Conservation (phyloP, 2,329 filamentous ascomycete genomes). For the Aspergillus quadrilineatus region DNA sequence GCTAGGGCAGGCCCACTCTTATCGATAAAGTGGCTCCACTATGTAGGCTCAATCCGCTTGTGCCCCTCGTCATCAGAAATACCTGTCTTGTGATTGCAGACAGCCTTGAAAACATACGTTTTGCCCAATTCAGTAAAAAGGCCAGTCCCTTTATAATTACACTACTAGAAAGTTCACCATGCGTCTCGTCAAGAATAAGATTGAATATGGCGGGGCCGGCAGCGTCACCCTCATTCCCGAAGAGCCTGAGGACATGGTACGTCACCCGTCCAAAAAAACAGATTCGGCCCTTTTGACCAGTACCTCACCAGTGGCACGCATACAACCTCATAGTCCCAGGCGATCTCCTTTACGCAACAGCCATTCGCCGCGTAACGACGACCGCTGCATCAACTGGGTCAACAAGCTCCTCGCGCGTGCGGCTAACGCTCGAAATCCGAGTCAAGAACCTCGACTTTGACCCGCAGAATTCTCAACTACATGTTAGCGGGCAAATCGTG, state of each 20-base stretch:
- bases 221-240: constrained; percentile 66
- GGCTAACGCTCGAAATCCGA: constrained; percentile 63
- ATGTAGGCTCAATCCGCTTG: background rate
- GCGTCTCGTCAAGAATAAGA: constrained; percentile 66
- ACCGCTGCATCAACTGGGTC: constrained; percentile 56
- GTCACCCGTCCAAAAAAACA: background rate
- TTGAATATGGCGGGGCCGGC: constrained; percentile 66
- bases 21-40: constrained; percentile 22
- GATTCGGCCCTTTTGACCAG: constrained; percentile 7
- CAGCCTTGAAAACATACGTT: background rate
- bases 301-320: constrained; percentile 62
- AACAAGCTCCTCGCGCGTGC: constrained; percentile 62
- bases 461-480: constrained; percentile 64
- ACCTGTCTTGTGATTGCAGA: background rate
- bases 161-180: constrained; percentile 41
- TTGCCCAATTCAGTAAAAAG: background rate
- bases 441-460: constrained; percentile 70
- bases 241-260: constrained; percentile 73
- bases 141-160: background rate
- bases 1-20: constrained; percentile 18
- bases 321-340: constrained; percentile 69
- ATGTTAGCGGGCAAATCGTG: constrained; percentile 65
- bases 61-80: constrained; percentile 15
- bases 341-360: constrained; percentile 65
- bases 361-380: constrained; percentile 66